A percentile compares a stretch with the other conserved stretches of the same genome.
Conservation (phyloP, 352 stramenopile species). For the Phytophthora palmivora region DNA sequence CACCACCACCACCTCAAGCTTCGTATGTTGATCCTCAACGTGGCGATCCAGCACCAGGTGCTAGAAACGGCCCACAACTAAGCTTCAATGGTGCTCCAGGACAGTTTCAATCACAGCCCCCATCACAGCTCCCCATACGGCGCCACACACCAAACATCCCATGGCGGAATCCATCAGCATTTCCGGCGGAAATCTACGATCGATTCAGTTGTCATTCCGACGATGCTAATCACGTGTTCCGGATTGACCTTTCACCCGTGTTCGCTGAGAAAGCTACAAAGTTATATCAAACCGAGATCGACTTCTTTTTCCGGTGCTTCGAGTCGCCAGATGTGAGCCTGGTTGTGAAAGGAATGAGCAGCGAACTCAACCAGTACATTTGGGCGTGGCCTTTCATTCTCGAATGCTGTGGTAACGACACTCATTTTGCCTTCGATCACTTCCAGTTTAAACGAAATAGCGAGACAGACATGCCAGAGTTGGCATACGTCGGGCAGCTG, state of each 20-base stretch:
- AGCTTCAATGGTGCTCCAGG: slow-evolving; percentile 27
- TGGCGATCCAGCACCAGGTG: slow-evolving; percentile 19
- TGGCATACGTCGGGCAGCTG: slow-evolving; percentile 76
- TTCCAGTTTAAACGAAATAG: slow-evolving; percentile 72
- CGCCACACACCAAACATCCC: slow-evolving; percentile 52
- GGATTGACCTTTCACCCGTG: slow-evolving; percentile 66
- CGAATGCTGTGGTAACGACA: slow-evolving; percentile 74
- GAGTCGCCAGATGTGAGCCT: slow-evolving; percentile 81
- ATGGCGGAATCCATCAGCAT: slow-evolving; percentile 60
- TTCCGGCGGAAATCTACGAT: slow-evolving; percentile 57
- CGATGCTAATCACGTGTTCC: slow-evolving; percentile 67
- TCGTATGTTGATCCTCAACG: slow-evolving; percentile 22
- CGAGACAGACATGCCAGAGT: slow-evolving; percentile 52
- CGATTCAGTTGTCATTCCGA: slow-evolving; percentile 64
- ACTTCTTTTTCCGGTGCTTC: slow-evolving; percentile 78
- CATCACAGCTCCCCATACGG: slow-evolving; percentile 30
- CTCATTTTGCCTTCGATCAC: slow-evolving; percentile 79
- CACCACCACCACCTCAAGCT: slow-evolving; percentile 6
- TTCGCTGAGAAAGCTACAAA: slow-evolving; percentile 55
- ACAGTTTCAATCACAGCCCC: slow-evolving; percentile 18
- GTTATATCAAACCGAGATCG: slow-evolving; percentile 68
- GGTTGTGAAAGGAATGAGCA: slow-evolving; percentile 83
- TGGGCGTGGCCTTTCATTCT: slow-evolving; percentile 86
- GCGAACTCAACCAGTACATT: slow-evolving; percentile 82
- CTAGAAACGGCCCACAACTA: slow-evolving; percentile 20